Evolutionary conservation across 2,329 filamentous ascomycete species (phyloP).

Genomic region (Nothophaeocryptopus gaeumannii): DNA sequence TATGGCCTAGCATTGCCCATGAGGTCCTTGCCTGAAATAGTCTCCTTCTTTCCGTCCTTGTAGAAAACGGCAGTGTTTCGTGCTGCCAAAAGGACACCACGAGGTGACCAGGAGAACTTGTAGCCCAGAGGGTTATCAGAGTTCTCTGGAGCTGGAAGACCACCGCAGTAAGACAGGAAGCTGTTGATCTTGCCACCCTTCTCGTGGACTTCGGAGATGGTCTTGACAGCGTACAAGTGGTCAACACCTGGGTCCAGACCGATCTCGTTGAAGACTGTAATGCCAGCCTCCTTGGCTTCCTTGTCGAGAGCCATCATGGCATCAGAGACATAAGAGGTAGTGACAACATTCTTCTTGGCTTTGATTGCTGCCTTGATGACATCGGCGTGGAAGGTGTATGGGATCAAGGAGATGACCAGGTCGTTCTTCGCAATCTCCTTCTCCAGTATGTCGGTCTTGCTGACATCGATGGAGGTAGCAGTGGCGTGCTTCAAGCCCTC

Average conservation of each 20-base stretch:
- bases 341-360: conserved; percentile 94
- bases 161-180: conserved; percentile 84
- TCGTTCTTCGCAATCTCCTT: conserved; percentile 70
- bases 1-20: conserved; percentile 89
- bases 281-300: conserved; percentile 81
- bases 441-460: conserved; percentile 71
- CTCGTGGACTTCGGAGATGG: conserved; percentile 82
- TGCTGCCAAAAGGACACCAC: conserved; percentile 83
- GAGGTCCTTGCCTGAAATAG: conserved; percentile 46
- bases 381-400: conserved; percentile 82
- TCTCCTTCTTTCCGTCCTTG: conserved; percentile 70
- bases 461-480: conserved; percentile 82
- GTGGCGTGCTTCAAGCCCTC: conserved; percentile 68
- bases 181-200: conserved; percentile 79
- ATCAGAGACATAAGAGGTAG: conserved; percentile 87
- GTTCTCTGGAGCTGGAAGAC: conserved; percentile 64
- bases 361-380: conserved; percentile 94
- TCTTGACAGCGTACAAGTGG: conserved; percentile 79
- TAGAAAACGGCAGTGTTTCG: conserved; percentile 82
- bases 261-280: conserved; percentile 98
- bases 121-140: conserved; percentile 90
- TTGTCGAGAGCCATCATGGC: conserved; percentile 87
- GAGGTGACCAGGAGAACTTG: conserved; percentile 76
- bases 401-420: conserved; percentile 64
- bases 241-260: conserved; percentile 72